Base-by-base conservation (phyloP, 2,329 filamentous ascomycete genomes). In the Penicillium digitatum region DNA sequence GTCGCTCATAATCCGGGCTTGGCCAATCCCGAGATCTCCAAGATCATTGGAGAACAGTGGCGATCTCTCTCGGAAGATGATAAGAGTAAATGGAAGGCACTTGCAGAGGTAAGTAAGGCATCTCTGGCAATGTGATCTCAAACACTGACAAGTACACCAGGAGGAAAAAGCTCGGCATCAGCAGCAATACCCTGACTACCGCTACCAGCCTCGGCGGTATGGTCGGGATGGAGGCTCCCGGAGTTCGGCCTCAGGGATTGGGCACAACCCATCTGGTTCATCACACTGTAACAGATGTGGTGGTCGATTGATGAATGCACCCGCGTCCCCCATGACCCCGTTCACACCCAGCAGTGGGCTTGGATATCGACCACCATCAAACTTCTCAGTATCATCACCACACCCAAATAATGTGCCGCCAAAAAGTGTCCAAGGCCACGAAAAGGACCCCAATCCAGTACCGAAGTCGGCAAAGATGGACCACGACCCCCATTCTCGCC, bases 1-100 rank as follows among this genome's bases (percentile, higher is more conserved):
- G 88, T 92, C 35, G 81, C 86, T 51, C 82, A 89, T 64, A 84
- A 96, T 67, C 93, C 92, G n/a, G 89, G 90, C 42, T 83, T 96
- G 61, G 87, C 92, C 43, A 97, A 97, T 74, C 93, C 93, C 3
- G 90, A 96, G 49, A 95, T 97, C 65, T 96, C 93, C 62, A 96
- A 96, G 75, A 95, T 97, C 65, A 95, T 97, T 64, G 93, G 93
- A 49, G 85, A 90, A 71, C 87, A 92, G 82, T 99, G 94, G 94
- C 86, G 87, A 67, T 82, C 85, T 53, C 86, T 95, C 68, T 76
- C 85, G 4, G 81, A 87, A 24, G 84, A 88, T 50, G 81, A 86
- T 54, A 95, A 95, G 75, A 83, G 86, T 60, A 82, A 87, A 71
- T 99, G 94, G 94, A 95, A 94, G 73, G 81, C 82, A 57, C 82